Evolutionary conservation across 768 basidiomycete species (phyloP).

Genomic region (Podaxis carcinomalis): DNA sequence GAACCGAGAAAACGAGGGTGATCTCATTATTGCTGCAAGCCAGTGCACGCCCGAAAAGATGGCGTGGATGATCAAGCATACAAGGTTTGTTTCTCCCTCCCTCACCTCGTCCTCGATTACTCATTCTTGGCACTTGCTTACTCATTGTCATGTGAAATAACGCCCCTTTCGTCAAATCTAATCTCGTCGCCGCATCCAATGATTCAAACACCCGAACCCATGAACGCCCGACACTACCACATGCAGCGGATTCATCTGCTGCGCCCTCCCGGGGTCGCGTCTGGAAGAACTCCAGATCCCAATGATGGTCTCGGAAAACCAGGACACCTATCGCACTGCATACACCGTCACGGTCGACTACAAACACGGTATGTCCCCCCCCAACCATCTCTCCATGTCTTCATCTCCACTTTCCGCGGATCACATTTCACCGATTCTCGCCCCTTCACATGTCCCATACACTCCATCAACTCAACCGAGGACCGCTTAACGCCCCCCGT

Average conservation of each 20-base stretch:
- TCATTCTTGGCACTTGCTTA: not conserved
- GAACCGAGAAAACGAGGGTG: constrained; percentile 94
- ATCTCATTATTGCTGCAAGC: constrained; percentile 84
- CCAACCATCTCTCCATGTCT: constrained; percentile 11
- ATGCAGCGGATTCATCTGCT: constrained; percentile 90
- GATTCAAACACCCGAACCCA: not conserved
- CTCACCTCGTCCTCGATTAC: not conserved
- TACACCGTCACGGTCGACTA: constrained; percentile 97
- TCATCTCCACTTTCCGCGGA: constrained; percentile 4
- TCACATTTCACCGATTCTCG: not conserved
- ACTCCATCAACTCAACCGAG: not conserved
- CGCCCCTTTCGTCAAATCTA: not conserved
- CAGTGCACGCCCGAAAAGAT: constrained; percentile 92
- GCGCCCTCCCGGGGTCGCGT: constrained; percentile 72
- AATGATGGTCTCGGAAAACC: constrained; percentile 91
- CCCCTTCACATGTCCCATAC: not conserved
- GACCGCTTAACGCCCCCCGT: not conserved
- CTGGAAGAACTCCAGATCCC: constrained; percentile 78
- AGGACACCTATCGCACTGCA: constrained; percentile 89
- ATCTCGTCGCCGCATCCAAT: not conserved
- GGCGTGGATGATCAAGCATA: constrained; percentile 98
- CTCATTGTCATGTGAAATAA: constrained; percentile 1
- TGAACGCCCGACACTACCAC: not conserved
- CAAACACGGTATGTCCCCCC: constrained; percentile 60
- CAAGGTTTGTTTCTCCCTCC: constrained; percentile 56